Base-by-base conservation (phyloP, 225 moss, liverwort and hornwort genomes). In the Pseudisothecium myosuroides region DNA sequence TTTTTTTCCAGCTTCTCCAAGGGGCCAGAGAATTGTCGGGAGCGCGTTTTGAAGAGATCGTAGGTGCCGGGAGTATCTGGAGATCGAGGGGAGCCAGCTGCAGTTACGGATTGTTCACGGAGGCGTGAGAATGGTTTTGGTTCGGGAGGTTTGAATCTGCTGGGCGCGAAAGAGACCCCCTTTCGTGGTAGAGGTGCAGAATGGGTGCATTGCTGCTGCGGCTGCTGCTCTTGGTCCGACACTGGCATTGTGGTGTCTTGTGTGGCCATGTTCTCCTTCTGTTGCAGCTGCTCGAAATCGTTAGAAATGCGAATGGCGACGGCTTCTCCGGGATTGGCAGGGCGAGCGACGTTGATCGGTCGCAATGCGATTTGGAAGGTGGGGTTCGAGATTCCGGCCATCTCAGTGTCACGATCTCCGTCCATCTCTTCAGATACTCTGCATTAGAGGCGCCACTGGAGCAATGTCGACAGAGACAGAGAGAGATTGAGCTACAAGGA, bases 1-100 rank as follows among this genome's bases (percentile, higher is more conserved):
- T 79, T 80, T 17, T 82, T 90, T 82, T 92, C 91, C 89, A 91
- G 81, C 45, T 81, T 90, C 88, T 93, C 93, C 86, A 93, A 45
- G 17, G 90, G 86, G 1, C 85, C 94, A 2, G 94, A 94, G 82
- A 92, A 88, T 59, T 87, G 91, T 28, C 86, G 79, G 16, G 94
- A 92, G 50, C 91, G 92, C 17, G 92, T 94, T 84, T 79, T 92
- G 82, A 94, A 92, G 80, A 94, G 41, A 41, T 92, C 94, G 45
- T 94, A 92, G 28, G 90, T 77, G 69, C 92, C 91, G 3, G 91
- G 91, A 45, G 89, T 43, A 56, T 58, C 84, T 21, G 90, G 90
- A 29, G 90, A 78, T 52, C 58, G 55, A 13, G 91, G 93, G 2
- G 89, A 79, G 20, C 43, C 72, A 55, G 68, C 10, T 41, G 86